phyloP scores from a whole-genome alignment of 768 basidiomycete species.

The Boletus fagicola region DNA sequence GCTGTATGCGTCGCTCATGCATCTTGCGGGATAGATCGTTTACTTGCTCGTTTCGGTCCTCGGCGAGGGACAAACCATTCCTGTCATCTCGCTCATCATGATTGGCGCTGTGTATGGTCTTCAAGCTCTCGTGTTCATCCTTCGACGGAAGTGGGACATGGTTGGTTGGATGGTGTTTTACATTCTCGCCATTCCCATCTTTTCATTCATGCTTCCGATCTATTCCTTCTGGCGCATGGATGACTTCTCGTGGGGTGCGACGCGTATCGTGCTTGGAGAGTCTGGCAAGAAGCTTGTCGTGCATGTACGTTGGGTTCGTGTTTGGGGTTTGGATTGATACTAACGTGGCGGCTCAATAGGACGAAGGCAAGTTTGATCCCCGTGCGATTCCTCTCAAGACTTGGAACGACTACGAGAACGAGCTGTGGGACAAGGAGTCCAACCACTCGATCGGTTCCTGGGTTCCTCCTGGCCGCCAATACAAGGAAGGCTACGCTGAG shows the following conservation, averaged over 20 bases:
- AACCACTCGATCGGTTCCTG: conserved; percentile 94
- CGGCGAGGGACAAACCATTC: conserved; percentile 64
- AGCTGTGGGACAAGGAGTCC: conserved; percentile 96
- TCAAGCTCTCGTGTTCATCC: conserved; percentile 86
- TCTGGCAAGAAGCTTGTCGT: conserved; percentile 93
- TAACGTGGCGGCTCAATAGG: conserved; percentile 44
- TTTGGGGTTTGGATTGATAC: conserved; percentile 4
- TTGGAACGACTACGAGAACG: conserved; percentile 96
- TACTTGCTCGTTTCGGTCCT: conserved; percentile 84
- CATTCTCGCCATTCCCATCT: conserved; percentile 89
- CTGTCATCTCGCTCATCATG: conserved; percentile 84
- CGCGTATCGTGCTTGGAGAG: conserved; percentile 91
- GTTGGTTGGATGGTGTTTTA: conserved; percentile 98
- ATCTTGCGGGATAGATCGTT: conserved; percentile 53
- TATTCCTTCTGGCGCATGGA: conserved; percentile 99
- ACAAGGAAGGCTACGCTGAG: conserved; percentile 73
- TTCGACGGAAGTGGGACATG: conserved; percentile 98
- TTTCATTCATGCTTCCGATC: conserved; percentile 89
- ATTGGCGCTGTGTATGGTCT: conserved; percentile 93
- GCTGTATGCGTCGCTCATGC: conserved; percentile 7
- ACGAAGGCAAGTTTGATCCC: conserved; percentile 97
- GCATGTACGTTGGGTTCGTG: conserved; percentile 57
- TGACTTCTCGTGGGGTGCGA: conserved; percentile 95
- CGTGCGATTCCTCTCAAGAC: conserved; percentile 91
- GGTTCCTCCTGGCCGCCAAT: conserved; percentile 73